Evolutionary conservation across 257 asterid species (phyloP).

Genomic region (Fraxinus anomala): DNA sequence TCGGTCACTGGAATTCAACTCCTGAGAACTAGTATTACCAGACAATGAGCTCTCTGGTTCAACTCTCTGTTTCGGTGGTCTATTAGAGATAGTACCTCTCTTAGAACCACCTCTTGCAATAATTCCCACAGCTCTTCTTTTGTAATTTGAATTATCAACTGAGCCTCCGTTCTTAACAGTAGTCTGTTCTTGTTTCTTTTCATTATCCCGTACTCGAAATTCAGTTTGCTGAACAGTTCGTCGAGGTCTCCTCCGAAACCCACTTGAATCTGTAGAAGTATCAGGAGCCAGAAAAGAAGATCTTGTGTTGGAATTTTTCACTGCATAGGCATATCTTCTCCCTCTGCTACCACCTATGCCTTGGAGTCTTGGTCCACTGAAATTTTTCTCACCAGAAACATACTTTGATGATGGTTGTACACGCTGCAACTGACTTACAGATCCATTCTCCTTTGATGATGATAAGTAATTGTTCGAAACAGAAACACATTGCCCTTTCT

Average conservation of each 20-base stretch:
- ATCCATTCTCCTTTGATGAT: constrained; percentile 42
- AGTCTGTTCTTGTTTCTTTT: constrained; percentile 47
- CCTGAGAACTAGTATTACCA: constrained; percentile 42
- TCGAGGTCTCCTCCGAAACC: constrained; percentile 71
- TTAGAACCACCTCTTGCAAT: constrained; percentile 74
- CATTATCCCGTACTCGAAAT: constrained; percentile 77
- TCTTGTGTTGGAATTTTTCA: constrained; percentile 55
- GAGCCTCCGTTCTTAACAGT: constrained; percentile 37
- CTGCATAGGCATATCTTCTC: constrained; percentile 66
- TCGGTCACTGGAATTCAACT: constrained; percentile 44
- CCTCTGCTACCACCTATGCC: constrained; percentile 66
- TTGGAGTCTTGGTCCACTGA: constrained; percentile 46
- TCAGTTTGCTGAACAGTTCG: constrained; percentile 73
- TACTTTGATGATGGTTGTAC: constrained; percentile 40
- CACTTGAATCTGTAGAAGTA: constrained; percentile 48
- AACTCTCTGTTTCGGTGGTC: constrained; percentile 47
- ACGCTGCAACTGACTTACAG: constrained; percentile 46
- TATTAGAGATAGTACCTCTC: constrained; percentile 61
- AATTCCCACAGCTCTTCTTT: constrained; percentile 48
- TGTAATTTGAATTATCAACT: constrained; percentile 49
- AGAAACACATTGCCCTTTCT: constrained; percentile 24
- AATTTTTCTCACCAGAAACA: constrained; percentile 46
- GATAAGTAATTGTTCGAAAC: constrained; percentile 37
- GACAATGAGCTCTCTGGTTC: constrained; percentile 46
- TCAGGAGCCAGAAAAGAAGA: constrained; percentile 48